These are phyloP conservation scores for Pichia gijzeniarum DNA, from an alignment of 805 yeast species.

Conservation along the genomic window DNA sequence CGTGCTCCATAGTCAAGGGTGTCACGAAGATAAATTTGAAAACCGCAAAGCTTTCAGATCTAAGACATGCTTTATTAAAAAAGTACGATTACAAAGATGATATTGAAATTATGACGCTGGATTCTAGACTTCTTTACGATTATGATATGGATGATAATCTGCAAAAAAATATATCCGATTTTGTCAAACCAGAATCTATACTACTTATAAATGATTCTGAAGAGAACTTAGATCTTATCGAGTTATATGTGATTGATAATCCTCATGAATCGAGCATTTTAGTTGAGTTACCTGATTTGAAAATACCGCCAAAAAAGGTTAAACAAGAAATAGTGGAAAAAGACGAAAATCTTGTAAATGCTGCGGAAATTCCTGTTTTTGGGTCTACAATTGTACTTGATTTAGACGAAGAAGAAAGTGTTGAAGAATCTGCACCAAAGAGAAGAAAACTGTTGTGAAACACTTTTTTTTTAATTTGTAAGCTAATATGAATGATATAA, in stretches of 20 bases:
- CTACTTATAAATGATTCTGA: slow-evolving; percentile 76
- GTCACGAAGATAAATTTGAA: slow-evolving; percentile 33
- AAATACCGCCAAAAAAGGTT: slow-evolving; percentile 13
- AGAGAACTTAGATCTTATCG: slow-evolving; percentile 56
- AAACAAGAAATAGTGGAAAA: slow-evolving; percentile 2
- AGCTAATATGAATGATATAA: too few species aligned
- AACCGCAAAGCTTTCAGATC: slow-evolving; percentile 36
- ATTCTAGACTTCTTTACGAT: slow-evolving; percentile 65
- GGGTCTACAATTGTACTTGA: slow-evolving; percentile 14
- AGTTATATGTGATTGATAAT: slow-evolving; percentile 40
- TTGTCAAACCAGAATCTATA: slow-evolving; percentile 53
- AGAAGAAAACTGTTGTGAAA: neutral
- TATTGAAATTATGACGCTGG: slow-evolving; percentile 42
- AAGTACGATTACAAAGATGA: slow-evolving; percentile 54
- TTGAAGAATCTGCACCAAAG: slow-evolving; percentile 3
- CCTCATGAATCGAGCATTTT: slow-evolving; percentile 6
- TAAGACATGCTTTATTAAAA: slow-evolving; percentile 43
- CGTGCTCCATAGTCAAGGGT: slow-evolving; percentile 54
- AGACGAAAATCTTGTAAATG: slow-evolving; percentile 19
- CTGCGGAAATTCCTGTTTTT: slow-evolving; percentile 19
- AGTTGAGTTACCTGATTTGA: slow-evolving; percentile 20
- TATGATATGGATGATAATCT: slow-evolving; percentile 81
- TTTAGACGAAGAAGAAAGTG: neutral
- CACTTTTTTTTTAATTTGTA: neutral
- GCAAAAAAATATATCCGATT: slow-evolving; percentile 38